Base-by-base conservation (phyloP, 116 monocot genomes). In the Posidonia oceanica region DNA sequence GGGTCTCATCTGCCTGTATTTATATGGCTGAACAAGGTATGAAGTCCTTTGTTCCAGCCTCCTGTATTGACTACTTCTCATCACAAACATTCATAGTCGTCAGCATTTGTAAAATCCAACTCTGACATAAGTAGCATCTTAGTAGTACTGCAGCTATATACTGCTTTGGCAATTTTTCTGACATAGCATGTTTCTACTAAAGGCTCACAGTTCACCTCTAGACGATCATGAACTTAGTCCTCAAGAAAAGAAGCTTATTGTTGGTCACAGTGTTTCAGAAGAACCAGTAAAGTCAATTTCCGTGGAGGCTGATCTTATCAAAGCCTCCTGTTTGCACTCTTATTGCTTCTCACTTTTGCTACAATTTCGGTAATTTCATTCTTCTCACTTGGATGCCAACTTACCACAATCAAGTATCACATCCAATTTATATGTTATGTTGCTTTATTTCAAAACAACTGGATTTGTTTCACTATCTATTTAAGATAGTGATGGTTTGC, bases 321-420 rank as follows among this genome's bases (percentile, higher is more conserved):
- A 88, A 93, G 71, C 72, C 80, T 16, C 93, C 93, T 71, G 93
- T 93, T 17, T 93, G 93, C 89, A 89, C 93, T 61, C 89, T 93
- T 61, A 93, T 93, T 59, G 69, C 76, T 61, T 89, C 77, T 66
- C 93, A 93, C 63, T 93, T 93, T 64, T 93, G 93, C 78, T 89
- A 93, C 57, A 93, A 93, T 72, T 93, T 89, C 89, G 93, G 93
- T 66, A 93, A 89, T 14, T 94, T 94, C 66, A 94, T 94, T 70
- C 84, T 94, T 67, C 94, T 94, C 17, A 94, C 93, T 66, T 94
- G 94, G 94, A 94, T 94, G 94, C 94, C 94, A 29, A 94, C 90
- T 59, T 94, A 94, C 66, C 89, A 94, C 78, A 80, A 94, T 59
- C 94, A 89, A 81, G 93, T 93, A 71, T 14, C 16, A 52, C 36